Conservation (phyloP, 2,329 filamentous ascomycete genomes). For the Scleromitrula shiraiana region DNA sequence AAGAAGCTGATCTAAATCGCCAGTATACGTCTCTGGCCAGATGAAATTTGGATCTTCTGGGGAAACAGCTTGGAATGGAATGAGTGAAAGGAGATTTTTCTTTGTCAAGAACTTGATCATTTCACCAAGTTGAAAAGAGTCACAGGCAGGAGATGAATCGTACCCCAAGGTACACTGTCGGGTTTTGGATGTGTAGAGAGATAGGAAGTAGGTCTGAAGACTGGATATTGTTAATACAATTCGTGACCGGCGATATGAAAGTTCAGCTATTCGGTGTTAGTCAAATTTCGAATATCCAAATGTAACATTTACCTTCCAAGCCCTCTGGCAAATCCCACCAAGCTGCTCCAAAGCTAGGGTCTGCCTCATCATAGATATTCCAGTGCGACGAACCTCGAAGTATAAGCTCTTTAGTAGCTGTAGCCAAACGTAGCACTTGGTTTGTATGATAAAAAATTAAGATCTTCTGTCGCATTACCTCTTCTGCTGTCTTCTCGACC, state of each 20-base stretch:
- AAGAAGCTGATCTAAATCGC: constrained; percentile 56
- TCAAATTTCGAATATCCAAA: background rate
- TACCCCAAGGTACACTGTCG: constrained; percentile 67
- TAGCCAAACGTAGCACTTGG: constrained; percentile 50
- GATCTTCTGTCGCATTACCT: constrained; percentile 60
- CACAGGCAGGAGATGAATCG: constrained; percentile 62
- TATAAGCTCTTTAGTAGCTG: constrained; percentile 58
- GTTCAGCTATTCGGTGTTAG: constrained; percentile 43
- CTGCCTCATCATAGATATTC: constrained; percentile 25
- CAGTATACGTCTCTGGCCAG: constrained; percentile 37
- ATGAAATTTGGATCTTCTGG: constrained; percentile 29
- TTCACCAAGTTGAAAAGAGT: constrained; percentile 71
- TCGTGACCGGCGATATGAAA: constrained; percentile 56
- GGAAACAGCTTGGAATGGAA: constrained; percentile 45
- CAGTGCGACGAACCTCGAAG: constrained; percentile 50
- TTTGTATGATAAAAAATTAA: constrained; percentile 59
- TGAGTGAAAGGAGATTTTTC: constrained; percentile 52
- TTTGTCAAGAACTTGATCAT: constrained; percentile 63
- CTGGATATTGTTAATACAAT: constrained; percentile 64
- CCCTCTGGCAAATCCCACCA: constrained; percentile 69
- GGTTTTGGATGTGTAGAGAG: constrained; percentile 58
- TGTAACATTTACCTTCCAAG: constrained; percentile 47
- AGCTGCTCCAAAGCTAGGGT: constrained; percentile 35
- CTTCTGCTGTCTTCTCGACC: constrained; percentile 46
- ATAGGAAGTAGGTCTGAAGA: constrained; percentile 59